These are phyloP conservation scores for Triticum aestivum DNA, from an alignment of 176 grass and related monocot species.

Conservation along the genomic window DNA sequence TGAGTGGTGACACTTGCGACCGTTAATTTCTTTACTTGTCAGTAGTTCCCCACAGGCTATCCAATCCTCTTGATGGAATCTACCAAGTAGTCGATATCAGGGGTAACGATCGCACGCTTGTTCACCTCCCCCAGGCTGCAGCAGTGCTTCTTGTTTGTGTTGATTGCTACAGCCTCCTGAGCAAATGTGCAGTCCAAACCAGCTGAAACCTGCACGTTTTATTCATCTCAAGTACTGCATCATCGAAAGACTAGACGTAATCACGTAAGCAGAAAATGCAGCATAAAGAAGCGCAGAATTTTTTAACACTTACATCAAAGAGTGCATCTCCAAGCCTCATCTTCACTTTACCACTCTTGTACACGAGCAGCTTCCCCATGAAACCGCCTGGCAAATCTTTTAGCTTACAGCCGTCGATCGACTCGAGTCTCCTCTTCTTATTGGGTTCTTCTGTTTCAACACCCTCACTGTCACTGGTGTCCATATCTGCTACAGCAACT, in stretches of 20 bases:
- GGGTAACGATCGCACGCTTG: conserved; percentile 40
- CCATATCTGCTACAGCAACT: background rate
- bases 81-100: conserved; percentile 60
- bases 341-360: conserved; percentile 81
- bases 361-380: conserved; percentile 72
- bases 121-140: conserved; percentile 55
- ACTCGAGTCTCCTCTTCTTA: conserved; percentile 18
- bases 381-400: conserved; percentile 56
- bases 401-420: conserved; percentile 39
- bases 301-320: conserved; percentile 58
- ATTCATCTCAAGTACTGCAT: background rate
- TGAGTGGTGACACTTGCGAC: too few species aligned
- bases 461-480: background rate
- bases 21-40: too few species aligned
- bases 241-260: background rate
- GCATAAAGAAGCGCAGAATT: background rate
- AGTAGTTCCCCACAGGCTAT: background rate
- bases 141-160: conserved; percentile 65
- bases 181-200: conserved; percentile 54
- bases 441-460: conserved; percentile 12
- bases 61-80: conserved; percentile 28
- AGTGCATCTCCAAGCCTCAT: conserved; percentile 64
- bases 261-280: background rate
- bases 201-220: conserved; percentile 52
- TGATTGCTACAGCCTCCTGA: conserved; percentile 51